These are phyloP conservation scores for Licmophora abbreviata DNA, from an alignment of 108 stramenopile species.

Conservation along the genomic window DNA sequence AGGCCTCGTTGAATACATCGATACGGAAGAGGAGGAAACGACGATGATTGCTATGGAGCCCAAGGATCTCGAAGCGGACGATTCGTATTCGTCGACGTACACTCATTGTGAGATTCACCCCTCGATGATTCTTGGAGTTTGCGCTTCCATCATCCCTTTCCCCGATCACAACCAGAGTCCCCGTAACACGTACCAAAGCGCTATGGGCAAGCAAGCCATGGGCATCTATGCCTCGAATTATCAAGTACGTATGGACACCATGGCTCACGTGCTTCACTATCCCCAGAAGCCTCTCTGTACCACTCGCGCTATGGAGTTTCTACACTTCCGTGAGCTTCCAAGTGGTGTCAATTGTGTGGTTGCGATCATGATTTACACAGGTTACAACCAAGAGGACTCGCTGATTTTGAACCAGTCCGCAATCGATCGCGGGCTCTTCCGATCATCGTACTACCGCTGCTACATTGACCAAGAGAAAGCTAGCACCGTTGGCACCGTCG, in stretches of 20 bases:
- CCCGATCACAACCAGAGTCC: slow-evolving; percentile 99
- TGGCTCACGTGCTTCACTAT: slow-evolving; percentile 95
- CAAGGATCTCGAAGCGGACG: slow-evolving; percentile 63
- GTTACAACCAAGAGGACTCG: slow-evolving; percentile 99
- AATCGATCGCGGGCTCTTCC: slow-evolving; percentile 96
- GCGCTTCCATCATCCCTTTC: slow-evolving; percentile 18
- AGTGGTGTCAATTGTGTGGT: slow-evolving; percentile 97
- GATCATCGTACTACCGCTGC: slow-evolving; percentile 95
- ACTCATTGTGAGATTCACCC: slow-evolving; percentile 99
- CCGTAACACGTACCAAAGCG: slow-evolving; percentile 90
- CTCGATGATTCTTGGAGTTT: slow-evolving; percentile 94
- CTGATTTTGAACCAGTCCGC: slow-evolving; percentile 96
- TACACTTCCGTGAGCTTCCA: slow-evolving; percentile 95
- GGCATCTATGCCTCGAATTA: slow-evolving; percentile 94
- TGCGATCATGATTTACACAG: slow-evolving; percentile 97
- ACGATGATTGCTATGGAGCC: slow-evolving; percentile 92
- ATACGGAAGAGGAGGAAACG: slow-evolving; percentile 99
- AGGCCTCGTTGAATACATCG: slow-evolving; percentile 97
- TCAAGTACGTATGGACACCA: slow-evolving; percentile 94
- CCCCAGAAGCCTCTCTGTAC: slow-evolving; percentile 98
- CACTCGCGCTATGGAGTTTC: slow-evolving; percentile 89
- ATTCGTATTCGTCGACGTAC: slow-evolving; percentile 55
- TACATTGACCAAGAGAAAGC: slow-evolving; percentile 83
- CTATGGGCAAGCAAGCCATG: slow-evolving; percentile 99
- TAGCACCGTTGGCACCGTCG: slow-evolving; percentile 85